Conservation (phyloP, 2,329 filamentous ascomycete species). For the Aspergillus ochraceus region DNA sequence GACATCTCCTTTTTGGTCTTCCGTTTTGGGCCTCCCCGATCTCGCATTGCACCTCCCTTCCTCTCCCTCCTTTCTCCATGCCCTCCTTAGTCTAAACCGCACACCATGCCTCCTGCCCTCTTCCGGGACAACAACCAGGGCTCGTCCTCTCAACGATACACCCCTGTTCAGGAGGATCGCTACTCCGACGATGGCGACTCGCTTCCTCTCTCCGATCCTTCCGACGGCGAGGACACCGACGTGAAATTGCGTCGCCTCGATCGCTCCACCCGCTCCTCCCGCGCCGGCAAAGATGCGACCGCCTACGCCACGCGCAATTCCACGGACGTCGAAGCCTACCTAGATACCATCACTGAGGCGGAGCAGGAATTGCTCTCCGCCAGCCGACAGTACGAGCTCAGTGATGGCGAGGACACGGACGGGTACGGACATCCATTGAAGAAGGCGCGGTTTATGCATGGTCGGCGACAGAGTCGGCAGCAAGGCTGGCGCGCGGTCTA, state of each 20-base stretch:
- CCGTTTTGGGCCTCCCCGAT: neutral
- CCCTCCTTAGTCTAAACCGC: neutral
- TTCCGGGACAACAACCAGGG: neutral
- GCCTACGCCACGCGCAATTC: constrained; percentile 20
- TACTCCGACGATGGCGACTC: constrained; percentile 10
- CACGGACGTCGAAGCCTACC: constrained; percentile 23
- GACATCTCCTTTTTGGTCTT: neutral
- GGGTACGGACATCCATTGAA: constrained; percentile 8
- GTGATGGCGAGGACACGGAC: constrained; percentile 16
- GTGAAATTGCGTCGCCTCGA: constrained; percentile 17
- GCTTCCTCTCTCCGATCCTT: constrained; percentile 12
- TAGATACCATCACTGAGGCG: constrained; percentile 24
- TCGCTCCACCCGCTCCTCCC: constrained; percentile 5
- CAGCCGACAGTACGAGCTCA: constrained; percentile 19
- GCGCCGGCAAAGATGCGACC: constrained; percentile 5
- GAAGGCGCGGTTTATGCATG: constrained; percentile 3
- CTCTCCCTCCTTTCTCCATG: neutral
- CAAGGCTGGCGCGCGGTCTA: constrained; percentile 20
- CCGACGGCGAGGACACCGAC: constrained; percentile 11
- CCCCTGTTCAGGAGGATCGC: constrained; percentile 12
- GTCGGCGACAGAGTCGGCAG: neutral
- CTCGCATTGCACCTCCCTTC: neutral
- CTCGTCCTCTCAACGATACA: constrained; percentile 12
- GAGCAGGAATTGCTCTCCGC: constrained; percentile 24
- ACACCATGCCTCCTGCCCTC: constrained; percentile 1